phyloP scores from a whole-genome alignment of 2,329 filamentous ascomycete genomes.

The Conoideocrella luteorostrata region DNA sequence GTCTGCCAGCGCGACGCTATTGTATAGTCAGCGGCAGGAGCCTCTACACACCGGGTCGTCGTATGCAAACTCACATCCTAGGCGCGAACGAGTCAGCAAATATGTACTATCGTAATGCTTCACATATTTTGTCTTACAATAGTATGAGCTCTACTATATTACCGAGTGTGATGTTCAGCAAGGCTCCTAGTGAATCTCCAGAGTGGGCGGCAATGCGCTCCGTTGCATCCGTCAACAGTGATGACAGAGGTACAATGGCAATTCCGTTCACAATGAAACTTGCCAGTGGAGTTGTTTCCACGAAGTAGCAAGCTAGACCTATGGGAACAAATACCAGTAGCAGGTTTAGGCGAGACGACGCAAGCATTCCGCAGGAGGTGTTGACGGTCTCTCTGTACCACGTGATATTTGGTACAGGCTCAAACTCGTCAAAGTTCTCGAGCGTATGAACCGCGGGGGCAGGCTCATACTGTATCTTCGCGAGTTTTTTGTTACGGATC shows the following conservation, averaged over 20 bases:
- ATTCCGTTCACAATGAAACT: constrained; percentile 56
- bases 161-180: constrained; percentile 57
- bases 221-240: constrained; percentile 51
- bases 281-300: constrained; percentile 27
- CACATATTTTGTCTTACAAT: constrained; percentile 35
- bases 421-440: neutral
- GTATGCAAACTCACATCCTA: constrained; percentile 28
- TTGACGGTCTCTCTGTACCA: neutral
- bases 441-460: neutral
- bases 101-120: neutral
- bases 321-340: constrained; percentile 65
- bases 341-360: constrained; percentile 51
- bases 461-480: neutral
- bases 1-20: constrained; percentile 42
- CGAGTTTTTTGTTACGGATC: neutral
- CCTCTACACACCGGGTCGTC: neutral
- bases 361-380: constrained; percentile 15
- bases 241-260: constrained; percentile 53
- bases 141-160: constrained; percentile 59
- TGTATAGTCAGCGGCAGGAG: neutral
- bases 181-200: constrained; percentile 52
- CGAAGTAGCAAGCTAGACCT: constrained; percentile 50
- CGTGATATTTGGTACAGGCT: neutral
- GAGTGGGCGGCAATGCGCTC: constrained; percentile 51
- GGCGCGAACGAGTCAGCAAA: neutral